Percentiles rank a stretch among this genome's conserved stretches.
Evolutionary conservation across 2,329 filamentous ascomycete genomes (phyloP).

Genomic region (Fusarium floridanum): DNA sequence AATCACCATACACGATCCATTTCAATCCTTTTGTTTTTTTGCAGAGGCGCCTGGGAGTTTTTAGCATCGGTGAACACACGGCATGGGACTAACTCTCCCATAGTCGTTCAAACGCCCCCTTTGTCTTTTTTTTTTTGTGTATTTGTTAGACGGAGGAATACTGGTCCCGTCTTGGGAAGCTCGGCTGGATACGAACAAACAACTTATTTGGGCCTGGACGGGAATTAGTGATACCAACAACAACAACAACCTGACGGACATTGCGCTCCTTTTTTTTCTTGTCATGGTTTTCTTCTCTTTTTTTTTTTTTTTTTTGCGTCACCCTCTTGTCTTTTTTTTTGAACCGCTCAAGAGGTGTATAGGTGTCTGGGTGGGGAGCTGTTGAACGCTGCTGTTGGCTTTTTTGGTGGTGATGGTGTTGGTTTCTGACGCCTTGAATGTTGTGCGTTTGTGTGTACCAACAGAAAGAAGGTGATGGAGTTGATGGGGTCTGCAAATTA

Average conservation of each 20-base stretch:
- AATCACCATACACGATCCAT: constrained; percentile 39
- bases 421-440: constrained; percentile 13
- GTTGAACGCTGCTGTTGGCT: constrained; percentile 4
- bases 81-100: constrained; percentile 26
- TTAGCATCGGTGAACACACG: constrained; percentile 34
- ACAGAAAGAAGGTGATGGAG: constrained; percentile 10
- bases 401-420: constrained; percentile 10
- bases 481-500: constrained; percentile 4
- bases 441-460: not conserved
- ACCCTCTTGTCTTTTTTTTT: not conserved
- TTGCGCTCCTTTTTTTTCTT: constrained; percentile 36
- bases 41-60: constrained; percentile 48
- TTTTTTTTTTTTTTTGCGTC: constrained; percentile 7
- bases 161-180: constrained; percentile 14
- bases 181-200: constrained; percentile 29
- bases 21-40: constrained; percentile 35
- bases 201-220: constrained; percentile 22
- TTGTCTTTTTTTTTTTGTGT: constrained; percentile 22
- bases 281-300: constrained; percentile 7
- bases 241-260: constrained; percentile 35
- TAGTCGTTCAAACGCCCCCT: constrained; percentile 2
- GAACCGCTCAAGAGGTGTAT: not conserved
- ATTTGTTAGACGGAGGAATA: constrained; percentile 35
- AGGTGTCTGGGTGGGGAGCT: constrained; percentile 20
- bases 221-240: constrained; percentile 45